phyloP scores from a whole-genome alignment of 768 basidiomycete species.

The Tremella mesenterica region DNA sequence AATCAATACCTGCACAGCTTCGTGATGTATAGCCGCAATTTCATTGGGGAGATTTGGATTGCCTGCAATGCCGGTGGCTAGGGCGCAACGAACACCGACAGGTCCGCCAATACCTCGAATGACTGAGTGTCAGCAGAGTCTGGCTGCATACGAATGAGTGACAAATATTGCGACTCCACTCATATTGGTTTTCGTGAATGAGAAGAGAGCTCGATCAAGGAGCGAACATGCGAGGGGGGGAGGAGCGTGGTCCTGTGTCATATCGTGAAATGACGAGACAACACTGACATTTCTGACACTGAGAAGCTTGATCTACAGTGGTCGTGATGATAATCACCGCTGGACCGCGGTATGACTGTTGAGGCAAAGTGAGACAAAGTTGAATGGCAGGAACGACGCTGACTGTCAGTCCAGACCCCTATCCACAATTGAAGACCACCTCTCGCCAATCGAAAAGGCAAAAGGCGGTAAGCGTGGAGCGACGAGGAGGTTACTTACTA shows the following conservation, averaged over 20 bases:
- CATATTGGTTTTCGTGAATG: too few species aligned
- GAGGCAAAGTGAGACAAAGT: slow-evolving; percentile 51
- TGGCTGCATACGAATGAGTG: too few species aligned
- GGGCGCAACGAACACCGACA: slow-evolving; percentile 81
- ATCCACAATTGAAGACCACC: slow-evolving; percentile 54
- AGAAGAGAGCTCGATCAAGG: too few species aligned
- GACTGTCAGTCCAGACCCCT: slow-evolving; percentile 2
- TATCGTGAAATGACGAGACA: not conserved
- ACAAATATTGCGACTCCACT: not conserved
- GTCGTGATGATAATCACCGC: slow-evolving; percentile 90
- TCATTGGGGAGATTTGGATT: slow-evolving; percentile 64
- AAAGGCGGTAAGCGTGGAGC: too few species aligned
- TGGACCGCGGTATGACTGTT: slow-evolving; percentile 61
- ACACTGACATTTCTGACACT: slow-evolving; percentile 52
- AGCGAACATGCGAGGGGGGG: too few species aligned
- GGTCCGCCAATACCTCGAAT: slow-evolving; percentile 78
- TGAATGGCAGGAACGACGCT: slow-evolving; percentile 43
- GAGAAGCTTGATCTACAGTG: slow-evolving; percentile 96
- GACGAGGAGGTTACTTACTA: slow-evolving; percentile 66
- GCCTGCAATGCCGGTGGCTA: slow-evolving; percentile 62
- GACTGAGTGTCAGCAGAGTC: slow-evolving; percentile 17
- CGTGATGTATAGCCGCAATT: slow-evolving; percentile 73
- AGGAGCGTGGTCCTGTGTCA: too few species aligned
- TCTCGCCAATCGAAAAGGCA: too few species aligned
- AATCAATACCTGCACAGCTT: slow-evolving; percentile 88